Evolutionary conservation across 2,329 filamentous ascomycete genomes (phyloP), one percentile per base, ranked within the genome.

Genomic region (Monosporascus sp.): DNA sequence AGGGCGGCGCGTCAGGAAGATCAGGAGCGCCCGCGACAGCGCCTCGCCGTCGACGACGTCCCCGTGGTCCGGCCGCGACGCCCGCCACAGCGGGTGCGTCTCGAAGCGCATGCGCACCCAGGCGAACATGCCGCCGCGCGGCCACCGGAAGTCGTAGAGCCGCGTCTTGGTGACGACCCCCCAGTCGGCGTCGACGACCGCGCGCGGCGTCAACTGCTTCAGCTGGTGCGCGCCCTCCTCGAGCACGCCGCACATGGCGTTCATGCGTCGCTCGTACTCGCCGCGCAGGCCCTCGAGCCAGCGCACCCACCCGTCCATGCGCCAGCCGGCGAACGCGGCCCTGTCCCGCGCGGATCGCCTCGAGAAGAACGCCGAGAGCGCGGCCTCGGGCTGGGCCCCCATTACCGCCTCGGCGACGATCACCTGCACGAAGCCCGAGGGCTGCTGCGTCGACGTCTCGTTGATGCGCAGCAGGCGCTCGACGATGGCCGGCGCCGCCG

Each of bases 101-200:
- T 87, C 81, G 61, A 91, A 87, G 65, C 84, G 78, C 55, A 94
- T 72, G 52, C 82, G 79, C 3, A 96, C 63, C 92, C 92, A 97
- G 52, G 95, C 71, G 69, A 96, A 97, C 91, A 97, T 97, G 65
- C 92, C 92, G 37, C 86, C 92, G 27, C 88, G 82, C 1, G 92
- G 91, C 79, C 88, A 90, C 60, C 80, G 72, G 65, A 95, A 96
- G 46, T 85, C 82, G 69, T 86, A 89, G 60, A 96, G 80, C 55
- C 80, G 78, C 1, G 82, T 87, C 71, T 88, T 91, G 63, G 85
- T 84, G 47, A 95, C 79, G 54, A 92, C 80, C 54, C 85, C 81
- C 85, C 89, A 94, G 53, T 88, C 87, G 41, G 80, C 72, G 37
- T 77, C 73, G n/a, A 64, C 53, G 31, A 67, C 61, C 46, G 71